Evolutionary conservation across 805 yeast genomes (phyloP).

Genomic region (Ogataea polymorpha): DNA sequence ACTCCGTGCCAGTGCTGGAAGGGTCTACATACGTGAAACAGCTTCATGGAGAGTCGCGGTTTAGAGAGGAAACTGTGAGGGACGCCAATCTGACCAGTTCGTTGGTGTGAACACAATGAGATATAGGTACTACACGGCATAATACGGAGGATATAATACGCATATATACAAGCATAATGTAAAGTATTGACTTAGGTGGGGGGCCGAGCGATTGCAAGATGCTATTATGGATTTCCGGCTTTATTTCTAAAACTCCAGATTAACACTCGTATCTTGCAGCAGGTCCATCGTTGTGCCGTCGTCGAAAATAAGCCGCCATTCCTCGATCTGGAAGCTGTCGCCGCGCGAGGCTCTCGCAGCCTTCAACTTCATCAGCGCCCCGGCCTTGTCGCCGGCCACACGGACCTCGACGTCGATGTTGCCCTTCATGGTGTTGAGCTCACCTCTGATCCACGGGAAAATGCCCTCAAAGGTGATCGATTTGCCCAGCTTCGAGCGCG

Average conservation of each 20-base stretch:
- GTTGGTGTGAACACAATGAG: not conserved
- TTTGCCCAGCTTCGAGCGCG: slow-evolving; percentile 64
- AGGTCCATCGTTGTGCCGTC: slow-evolving; percentile 43
- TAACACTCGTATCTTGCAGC: slow-evolving; percentile 43
- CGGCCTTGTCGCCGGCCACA: slow-evolving; percentile 62
- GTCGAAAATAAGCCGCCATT: slow-evolving; percentile 58
- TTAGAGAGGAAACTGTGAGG: slow-evolving; percentile 2
- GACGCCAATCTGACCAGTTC: not conserved
- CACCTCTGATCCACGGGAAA: slow-evolving; percentile 89
- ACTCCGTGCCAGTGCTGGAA: slow-evolving; percentile 6
- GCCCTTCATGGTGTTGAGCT: slow-evolving; percentile 79
- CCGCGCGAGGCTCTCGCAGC: slow-evolving; percentile 66
- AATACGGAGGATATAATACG: not conserved
- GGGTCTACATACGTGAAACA: slow-evolving; percentile 2
- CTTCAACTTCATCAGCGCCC: slow-evolving; percentile 56
- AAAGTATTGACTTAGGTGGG: not conserved
- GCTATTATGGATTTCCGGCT: slow-evolving; percentile 8
- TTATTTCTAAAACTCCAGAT: slow-evolving; percentile 18
- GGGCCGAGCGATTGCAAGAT: too few relatives aligned
- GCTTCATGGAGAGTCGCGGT: slow-evolving; percentile 8
- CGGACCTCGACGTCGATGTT: slow-evolving; percentile 68
- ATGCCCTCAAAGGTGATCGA: slow-evolving; percentile 70
- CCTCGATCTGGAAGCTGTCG: slow-evolving; percentile 55
- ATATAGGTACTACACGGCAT: too few relatives aligned
- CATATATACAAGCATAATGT: slow-evolving; percentile 7